phyloP scores from a whole-genome alignment of 805 yeast genomes.

The Barnettozyma botsteinii region DNA sequence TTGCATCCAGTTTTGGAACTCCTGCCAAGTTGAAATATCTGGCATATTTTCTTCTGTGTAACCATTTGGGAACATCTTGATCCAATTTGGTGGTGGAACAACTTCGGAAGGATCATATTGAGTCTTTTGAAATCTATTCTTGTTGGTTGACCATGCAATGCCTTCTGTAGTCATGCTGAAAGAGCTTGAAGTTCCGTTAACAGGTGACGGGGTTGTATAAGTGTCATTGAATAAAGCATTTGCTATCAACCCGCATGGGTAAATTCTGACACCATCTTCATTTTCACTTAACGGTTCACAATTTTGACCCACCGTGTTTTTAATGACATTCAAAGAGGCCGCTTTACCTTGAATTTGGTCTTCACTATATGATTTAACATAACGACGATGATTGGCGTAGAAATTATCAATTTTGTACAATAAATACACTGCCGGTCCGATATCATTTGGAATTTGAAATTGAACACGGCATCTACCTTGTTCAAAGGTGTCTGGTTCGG shows the following conservation, averaged over 20 bases:
- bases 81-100: constrained; percentile 85
- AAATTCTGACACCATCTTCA: constrained; percentile 51
- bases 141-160: constrained; percentile 71
- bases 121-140: constrained; percentile 58
- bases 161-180: constrained; percentile 43
- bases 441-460: constrained; percentile 65
- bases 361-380: constrained; percentile 82
- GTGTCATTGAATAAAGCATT: constrained; percentile 78
- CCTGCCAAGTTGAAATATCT: constrained; percentile 59
- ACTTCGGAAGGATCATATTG: constrained; percentile 52
- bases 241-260: constrained; percentile 84
- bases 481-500: constrained; percentile 40
- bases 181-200: constrained; percentile 29
- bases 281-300: constrained; percentile 63
- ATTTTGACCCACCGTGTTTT: constrained; percentile 41
- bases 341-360: constrained; percentile 77
- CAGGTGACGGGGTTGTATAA: constrained; percentile 39
- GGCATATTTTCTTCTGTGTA: constrained; percentile 67
- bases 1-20: constrained; percentile 83
- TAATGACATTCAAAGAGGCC: constrained; percentile 47
- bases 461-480: constrained; percentile 61
- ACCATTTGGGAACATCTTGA: constrained; percentile 62
- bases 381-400: constrained; percentile 91
- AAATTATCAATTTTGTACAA: constrained; percentile 85
- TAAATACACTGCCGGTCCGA: constrained; percentile 68